Conservation (phyloP, 2,329 filamentous ascomycete genomes). For the Massarina eburnea region DNA sequence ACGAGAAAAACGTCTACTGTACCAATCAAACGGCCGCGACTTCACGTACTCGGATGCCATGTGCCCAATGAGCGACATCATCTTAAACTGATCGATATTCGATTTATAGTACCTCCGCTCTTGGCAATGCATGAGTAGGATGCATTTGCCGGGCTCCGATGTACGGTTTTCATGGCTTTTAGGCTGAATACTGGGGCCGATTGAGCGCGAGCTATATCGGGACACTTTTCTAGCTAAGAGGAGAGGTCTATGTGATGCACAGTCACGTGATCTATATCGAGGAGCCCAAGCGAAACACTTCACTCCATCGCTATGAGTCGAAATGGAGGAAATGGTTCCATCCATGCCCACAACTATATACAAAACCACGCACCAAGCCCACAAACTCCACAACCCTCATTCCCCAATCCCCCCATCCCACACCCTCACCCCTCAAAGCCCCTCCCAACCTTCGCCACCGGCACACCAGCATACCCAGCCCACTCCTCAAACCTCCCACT, state of each 20-base stretch:
- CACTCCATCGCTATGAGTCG: no score
- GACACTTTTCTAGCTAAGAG: no score
- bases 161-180: not conserved
- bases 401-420: not conserved
- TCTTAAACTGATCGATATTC: constrained; percentile 7
- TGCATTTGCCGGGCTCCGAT: constrained; percentile 3
- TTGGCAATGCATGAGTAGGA: not conserved
- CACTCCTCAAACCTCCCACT: constrained; percentile 25
- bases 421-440: not conserved
- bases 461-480: constrained; percentile 21
- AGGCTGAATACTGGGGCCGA: not conserved
- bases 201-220: no score
- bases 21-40: not conserved
- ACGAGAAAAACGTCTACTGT: not conserved
- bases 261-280: no score
- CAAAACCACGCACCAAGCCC: no score
- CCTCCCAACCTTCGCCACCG: constrained; percentile 6
- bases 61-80: not conserved
- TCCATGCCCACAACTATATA: no score
- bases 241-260: no score
- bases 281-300: no score
- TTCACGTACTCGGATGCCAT: not conserved
- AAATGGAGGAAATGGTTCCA: no score
- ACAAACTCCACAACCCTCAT: not conserved
- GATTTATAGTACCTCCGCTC: constrained; percentile 1